phyloP scores from a whole-genome alignment of 1,284 basidiomycete genomes.

The Laetiporus sulphureus region DNA sequence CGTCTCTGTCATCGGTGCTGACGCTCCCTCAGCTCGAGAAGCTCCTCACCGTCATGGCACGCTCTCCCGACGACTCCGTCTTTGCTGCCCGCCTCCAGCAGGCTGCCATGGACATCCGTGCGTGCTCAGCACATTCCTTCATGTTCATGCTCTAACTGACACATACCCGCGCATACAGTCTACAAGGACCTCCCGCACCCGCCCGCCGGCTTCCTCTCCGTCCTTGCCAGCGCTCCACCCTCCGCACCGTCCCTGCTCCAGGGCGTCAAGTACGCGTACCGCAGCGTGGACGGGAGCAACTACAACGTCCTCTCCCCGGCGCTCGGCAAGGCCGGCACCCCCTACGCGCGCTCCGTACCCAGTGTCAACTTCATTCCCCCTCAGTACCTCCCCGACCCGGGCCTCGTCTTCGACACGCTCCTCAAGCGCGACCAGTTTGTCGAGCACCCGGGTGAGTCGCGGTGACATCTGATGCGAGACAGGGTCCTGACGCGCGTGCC shows the following conservation, averaged over 20 bases:
- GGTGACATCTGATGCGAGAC: neutral
- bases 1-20: neutral
- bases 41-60: slow-evolving; percentile 53
- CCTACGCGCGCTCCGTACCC: slow-evolving; percentile 72
- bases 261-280: slow-evolving; percentile 36
- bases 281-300: slow-evolving; percentile 64
- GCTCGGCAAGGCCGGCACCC: slow-evolving; percentile 67
- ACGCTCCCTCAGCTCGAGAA: slow-evolving; percentile 52
- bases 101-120: slow-evolving; percentile 39
- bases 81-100: slow-evolving; percentile 40
- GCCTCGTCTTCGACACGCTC: slow-evolving; percentile 67
- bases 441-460: slow-evolving; percentile 15
- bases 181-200: slow-evolving; percentile 77
- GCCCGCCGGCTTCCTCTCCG: slow-evolving; percentile 49
- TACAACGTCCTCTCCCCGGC: slow-evolving; percentile 70
- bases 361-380: slow-evolving; percentile 36
- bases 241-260: neutral
- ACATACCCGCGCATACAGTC: slow-evolving; percentile 21
- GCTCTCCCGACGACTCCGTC: slow-evolving; percentile 40
- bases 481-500: neutral
- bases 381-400: slow-evolving; percentile 56
- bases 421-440: slow-evolving; percentile 41
- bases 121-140: too few species aligned
- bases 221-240: slow-evolving; percentile 2
- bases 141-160: neutral